Conservation (phyloP, 768 basidiomycete species). For the Lactarius evosmus region DNA sequence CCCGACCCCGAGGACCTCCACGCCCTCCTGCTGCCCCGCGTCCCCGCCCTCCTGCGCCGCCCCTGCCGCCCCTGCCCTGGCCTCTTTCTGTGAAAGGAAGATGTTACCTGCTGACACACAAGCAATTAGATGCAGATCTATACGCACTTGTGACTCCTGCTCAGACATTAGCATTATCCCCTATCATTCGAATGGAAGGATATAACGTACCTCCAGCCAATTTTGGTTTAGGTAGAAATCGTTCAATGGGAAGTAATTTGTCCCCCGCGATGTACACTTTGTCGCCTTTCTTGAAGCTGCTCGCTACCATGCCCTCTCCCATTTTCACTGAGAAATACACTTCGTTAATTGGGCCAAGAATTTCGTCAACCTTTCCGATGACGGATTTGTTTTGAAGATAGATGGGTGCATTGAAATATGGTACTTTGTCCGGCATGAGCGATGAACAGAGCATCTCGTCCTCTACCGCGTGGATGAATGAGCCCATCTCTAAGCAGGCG, state of each 20-base stretch:
- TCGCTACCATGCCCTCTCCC: slow-evolving; percentile 92
- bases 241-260: slow-evolving; percentile 92
- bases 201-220: slow-evolving; percentile 53
- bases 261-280: slow-evolving; percentile 98
- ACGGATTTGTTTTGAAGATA: slow-evolving; percentile 94
- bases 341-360: slow-evolving; percentile 98
- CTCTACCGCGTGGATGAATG: slow-evolving; percentile 93
- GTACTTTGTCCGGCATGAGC: slow-evolving; percentile 82
- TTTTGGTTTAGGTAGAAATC: slow-evolving; percentile 97
- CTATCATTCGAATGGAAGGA: slow-evolving; percentile 8
- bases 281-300: slow-evolving; percentile 95
- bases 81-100: slow-evolving; percentile 40
- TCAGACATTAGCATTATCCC: slow-evolving; percentile 11
- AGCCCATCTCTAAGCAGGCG: slow-evolving; percentile 72
- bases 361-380: slow-evolving; percentile 98
- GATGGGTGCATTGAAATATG: slow-evolving; percentile 98
- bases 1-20: slow-evolving; percentile 30
- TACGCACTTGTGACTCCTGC: slow-evolving; percentile 39
- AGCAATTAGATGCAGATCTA: slow-evolving; percentile 11
- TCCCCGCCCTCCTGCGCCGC: slow-evolving; percentile 32
- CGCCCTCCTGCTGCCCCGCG: slow-evolving; percentile 34
- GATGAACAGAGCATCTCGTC: slow-evolving; percentile 97
- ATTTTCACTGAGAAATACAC: slow-evolving; percentile 98
- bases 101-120: slow-evolving; percentile 33
- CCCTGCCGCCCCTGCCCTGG: slow-evolving; percentile 40